phyloP scores from a whole-genome alignment of 169 alveolate genomes.

The Plasmodium gallinaceum region DNA sequence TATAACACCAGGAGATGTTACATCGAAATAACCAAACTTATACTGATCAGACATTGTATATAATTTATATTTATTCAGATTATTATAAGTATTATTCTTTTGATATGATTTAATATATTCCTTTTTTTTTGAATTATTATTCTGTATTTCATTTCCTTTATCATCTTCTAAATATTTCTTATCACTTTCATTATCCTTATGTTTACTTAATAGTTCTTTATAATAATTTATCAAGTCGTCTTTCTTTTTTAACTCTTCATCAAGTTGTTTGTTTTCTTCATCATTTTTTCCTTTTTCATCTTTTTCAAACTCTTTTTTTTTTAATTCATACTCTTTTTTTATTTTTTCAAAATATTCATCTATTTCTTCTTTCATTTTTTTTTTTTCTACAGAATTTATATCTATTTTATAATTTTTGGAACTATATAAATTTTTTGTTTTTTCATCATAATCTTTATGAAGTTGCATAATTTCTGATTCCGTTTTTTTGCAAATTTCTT shows the following conservation, averaged over 20 bases:
- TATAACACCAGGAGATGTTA: slow-evolving; percentile 42
- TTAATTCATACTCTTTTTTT: slow-evolving; percentile 39
- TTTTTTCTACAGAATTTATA: slow-evolving; percentile 44
- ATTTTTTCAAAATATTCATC: slow-evolving; percentile 23
- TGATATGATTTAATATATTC: slow-evolving; percentile 33
- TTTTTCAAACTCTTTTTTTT: slow-evolving; percentile 39
- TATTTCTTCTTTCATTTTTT: slow-evolving; percentile 46
- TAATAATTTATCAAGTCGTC: slow-evolving; percentile 45
- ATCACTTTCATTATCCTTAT: slow-evolving; percentile 1
- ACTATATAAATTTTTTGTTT: slow-evolving; percentile 13
- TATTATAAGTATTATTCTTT: slow-evolving; percentile 3
- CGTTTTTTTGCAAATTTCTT: slow-evolving; percentile 2
- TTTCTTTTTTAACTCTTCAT: slow-evolving; percentile 39
- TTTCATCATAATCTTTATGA: slow-evolving; percentile 73
- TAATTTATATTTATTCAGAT: slow-evolving; percentile 20
- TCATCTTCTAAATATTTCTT: neutral
- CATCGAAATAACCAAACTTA: slow-evolving; percentile 66
- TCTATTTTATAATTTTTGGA: slow-evolving; percentile 8
- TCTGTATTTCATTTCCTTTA: slow-evolving; percentile 1
- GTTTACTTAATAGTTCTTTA: slow-evolving; percentile 32
- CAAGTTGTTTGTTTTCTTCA: slow-evolving; percentile 24
- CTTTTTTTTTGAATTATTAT: neutral
- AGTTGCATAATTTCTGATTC: slow-evolving; percentile 26
- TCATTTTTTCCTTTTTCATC: slow-evolving; percentile 23
- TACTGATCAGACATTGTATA: slow-evolving; percentile 41